Evolutionary conservation across 2,329 filamentous ascomycete species (phyloP), one percentile per base, ranked within the genome.

Genomic region (Neonectria hederae): DNA sequence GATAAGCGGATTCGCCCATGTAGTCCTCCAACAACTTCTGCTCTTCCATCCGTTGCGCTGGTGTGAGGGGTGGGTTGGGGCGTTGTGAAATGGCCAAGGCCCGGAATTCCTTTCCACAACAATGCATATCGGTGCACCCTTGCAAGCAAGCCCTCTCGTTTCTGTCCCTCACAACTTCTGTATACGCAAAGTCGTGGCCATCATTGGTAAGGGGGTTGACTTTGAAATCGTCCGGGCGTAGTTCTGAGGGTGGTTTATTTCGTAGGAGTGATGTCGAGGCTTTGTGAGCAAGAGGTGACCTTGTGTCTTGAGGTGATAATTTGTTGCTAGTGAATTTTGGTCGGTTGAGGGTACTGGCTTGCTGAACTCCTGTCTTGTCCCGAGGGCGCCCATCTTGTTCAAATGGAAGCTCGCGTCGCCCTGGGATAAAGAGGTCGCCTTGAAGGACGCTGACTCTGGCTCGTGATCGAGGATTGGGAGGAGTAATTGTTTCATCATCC

Each of bases 141-240:
- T 88, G 85, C 10, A 97, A 82, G 65, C 87, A 90, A 54, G 89
- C 87, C 38, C 93, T 89, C 43, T 91, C 87, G 10, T 88, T 86
- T 67, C 85, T 90, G 59, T 86, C 87, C 56, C 94, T 89, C 14
- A 97, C 86, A 0, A 94, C 90, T 63, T 95, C 91, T 1, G 85
- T 82, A 75, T 89, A 97, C 11, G 93, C 92, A 77, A 88, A 93
- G 58, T 89, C 86, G 46, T 89, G 82, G 2, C 92, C 92, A 45
- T 90, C 85, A 67, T 94, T 95, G 69, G 83, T 85, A 5, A 82
- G 81, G 0, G 92, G 90, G 68, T 97, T 97, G 71, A 96, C 83
- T 75, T 90, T 95, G 82, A 97, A 97, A 77, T 97, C 90, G 13
- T 88, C 86, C 1, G 91, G 80, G 14, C 81, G 81, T 13, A 97